A percentile compares a stretch with the other conserved stretches of the same genome.
Evolutionary conservation across 768 basidiomycete genomes (phyloP).

Genomic region (Grammothele lineata): DNA sequence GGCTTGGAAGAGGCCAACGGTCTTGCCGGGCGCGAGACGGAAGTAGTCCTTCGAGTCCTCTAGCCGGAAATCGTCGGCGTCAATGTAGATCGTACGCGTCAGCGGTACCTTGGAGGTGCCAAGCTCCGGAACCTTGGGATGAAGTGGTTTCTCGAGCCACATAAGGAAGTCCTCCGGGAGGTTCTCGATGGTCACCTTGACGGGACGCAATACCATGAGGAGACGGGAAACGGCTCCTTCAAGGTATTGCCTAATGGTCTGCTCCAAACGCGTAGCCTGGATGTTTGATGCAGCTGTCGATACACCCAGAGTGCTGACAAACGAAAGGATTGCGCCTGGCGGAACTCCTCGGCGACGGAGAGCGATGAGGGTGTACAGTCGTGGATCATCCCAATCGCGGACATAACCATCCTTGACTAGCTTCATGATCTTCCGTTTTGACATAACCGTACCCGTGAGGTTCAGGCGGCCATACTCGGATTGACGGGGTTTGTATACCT

Average conservation of each 20-base stretch:
- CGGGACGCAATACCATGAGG: constrained; percentile 84
- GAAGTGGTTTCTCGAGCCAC: constrained; percentile 86
- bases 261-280: constrained; percentile 87
- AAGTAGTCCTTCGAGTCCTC: constrained; percentile 95
- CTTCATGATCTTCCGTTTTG: constrained; percentile 90
- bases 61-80: constrained; percentile 87
- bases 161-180: constrained; percentile 80
- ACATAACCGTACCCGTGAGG: constrained; percentile 92
- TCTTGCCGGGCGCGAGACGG: constrained; percentile 95
- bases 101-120: constrained; percentile 82
- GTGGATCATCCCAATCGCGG: constrained; percentile 94
- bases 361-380: constrained; percentile 94
- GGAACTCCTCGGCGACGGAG: constrained; percentile 93
- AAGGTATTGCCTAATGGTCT: constrained; percentile 81
- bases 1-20: constrained; percentile 92
- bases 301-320: constrained; percentile 92
- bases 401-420: constrained; percentile 86
- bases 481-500: constrained; percentile 95
- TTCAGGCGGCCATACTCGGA: constrained; percentile 94
- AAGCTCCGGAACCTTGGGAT: constrained; percentile 88
- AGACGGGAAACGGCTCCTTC: constrained; percentile 86
- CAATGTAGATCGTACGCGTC: constrained; percentile 88
- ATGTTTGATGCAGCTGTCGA: constrained; percentile 82
- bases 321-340: constrained; percentile 91
- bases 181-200: constrained; percentile 91